Evolutionary conservation across 768 basidiomycete genomes (phyloP), one percentile per base, ranked within the genome.

Genomic region (Mycena filopes): DNA sequence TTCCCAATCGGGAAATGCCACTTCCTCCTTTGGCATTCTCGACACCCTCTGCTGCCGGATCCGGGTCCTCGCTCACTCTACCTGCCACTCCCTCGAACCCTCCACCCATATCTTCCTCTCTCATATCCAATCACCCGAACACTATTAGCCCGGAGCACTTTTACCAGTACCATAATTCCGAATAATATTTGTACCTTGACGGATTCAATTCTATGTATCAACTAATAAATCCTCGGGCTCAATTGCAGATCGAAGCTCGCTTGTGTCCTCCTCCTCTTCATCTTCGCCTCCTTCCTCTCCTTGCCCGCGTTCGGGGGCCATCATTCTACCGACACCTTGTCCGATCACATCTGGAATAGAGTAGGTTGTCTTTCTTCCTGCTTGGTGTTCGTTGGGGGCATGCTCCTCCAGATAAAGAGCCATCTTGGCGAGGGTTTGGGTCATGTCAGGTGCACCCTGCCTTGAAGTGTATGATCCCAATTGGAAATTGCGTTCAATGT

Each of bases 361-460:
- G 45, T 71, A 60, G 16, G 15, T 61, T 5, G 66, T 57, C 26
- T 45, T 63, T 28, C 73, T 16, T 3, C 70, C 73, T 2, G 55
- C 28, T 28, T 23, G n/a, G 12, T 50, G 42, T 26, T 42, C 49
- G 58, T 74, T 68, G 4, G 69, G 73, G 13, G 53, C 45, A 15
- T 71, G 45, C 23, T 67, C 57, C 29, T 63, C 25, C 33, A 74
- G 42, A 25, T 77, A 69, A 3, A 6, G 10, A 0, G 36, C 49
- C 26, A 77, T 59, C 6, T 56, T 60, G 13, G 31, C 29, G 54
- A 77, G 72, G 12, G 74, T 77, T 13, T 60, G 64, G 23, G 47
- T 55, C 74, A 80, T 75, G 25, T 77, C 60, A 13, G 76, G 73
- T 45, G 71, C 63, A 10, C 68, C 67, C 49, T 81, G 78, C 1